Conservation (phyloP, 2,329 filamentous ascomycete species). For the Tolypocladium sp. region DNA sequence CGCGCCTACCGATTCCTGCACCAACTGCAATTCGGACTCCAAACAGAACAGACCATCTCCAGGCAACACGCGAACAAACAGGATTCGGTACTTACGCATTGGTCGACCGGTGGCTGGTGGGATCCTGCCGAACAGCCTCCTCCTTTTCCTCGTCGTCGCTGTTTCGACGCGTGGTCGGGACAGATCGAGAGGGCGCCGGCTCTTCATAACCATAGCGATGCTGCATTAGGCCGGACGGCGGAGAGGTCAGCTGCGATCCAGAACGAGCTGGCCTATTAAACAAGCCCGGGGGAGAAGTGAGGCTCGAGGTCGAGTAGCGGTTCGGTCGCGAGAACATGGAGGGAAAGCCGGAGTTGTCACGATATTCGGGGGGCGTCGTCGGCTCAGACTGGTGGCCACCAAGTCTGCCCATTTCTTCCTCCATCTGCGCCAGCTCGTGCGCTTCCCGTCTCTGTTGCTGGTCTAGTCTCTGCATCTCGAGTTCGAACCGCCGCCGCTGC, state of each 20-base stretch:
- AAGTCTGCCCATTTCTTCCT: constrained; percentile 60
- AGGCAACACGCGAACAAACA: constrained; percentile 5
- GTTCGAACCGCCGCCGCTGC: constrained; percentile 81
- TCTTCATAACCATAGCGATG: constrained; percentile 43
- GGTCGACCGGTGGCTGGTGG: constrained; percentile 63
- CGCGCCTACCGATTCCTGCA: no score
- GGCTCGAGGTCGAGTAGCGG: constrained; percentile 80
- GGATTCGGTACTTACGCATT: constrained; percentile 61
- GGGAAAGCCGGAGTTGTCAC: constrained; percentile 66
- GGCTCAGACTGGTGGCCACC: constrained; percentile 84
- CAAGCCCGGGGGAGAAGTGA: constrained; percentile 71
- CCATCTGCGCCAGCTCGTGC: constrained; percentile 75
- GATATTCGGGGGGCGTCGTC: constrained; percentile 90
- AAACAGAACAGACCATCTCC: not conserved
- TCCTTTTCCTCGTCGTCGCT: constrained; percentile 88
- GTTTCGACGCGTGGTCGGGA: constrained; percentile 78
- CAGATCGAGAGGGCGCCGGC: constrained; percentile 68
- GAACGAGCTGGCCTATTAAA: constrained; percentile 67
- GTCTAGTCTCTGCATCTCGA: constrained; percentile 84
- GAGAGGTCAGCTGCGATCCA: constrained; percentile 72
- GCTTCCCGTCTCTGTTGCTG: constrained; percentile 76
- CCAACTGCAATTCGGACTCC: not conserved
- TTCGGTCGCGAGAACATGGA: constrained; percentile 76
- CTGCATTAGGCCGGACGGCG: constrained; percentile 54
- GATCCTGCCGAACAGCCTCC: constrained; percentile 58